Evolutionary conservation across 257 asterid species (phyloP).

Genomic region (Sherardia arvensis): DNA sequence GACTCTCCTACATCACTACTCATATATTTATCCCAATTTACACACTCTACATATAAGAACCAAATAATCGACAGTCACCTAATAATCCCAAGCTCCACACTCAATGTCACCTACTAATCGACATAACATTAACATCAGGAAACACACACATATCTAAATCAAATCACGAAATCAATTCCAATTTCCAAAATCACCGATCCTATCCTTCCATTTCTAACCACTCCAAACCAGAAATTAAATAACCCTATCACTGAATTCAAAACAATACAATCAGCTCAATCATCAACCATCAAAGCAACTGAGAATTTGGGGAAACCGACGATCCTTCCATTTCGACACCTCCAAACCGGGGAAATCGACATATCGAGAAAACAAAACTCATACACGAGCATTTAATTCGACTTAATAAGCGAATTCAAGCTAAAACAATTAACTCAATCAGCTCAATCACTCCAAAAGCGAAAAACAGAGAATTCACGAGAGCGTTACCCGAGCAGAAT

Average conservation of each 20-base stretch:
- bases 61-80: background rate
- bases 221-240: background rate
- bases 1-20: background rate
- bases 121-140: background rate
- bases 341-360: background rate
- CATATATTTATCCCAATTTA: background rate
- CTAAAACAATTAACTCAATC: background rate
- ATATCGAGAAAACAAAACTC: background rate
- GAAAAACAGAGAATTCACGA: background rate
- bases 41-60: background rate
- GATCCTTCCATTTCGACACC: background rate
- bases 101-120: background rate
- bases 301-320: no score
- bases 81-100: background rate
- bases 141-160: background rate
- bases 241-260: no score
- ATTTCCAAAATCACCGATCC: slow-evolving; percentile 1
- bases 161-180: background rate
- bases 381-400: background rate
- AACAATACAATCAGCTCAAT: background rate
- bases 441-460: no score
- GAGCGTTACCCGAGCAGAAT: background rate
- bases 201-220: background rate
- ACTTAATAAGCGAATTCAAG: background rate
- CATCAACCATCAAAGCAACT: background rate